Percentiles rank a stretch among this genome's conserved stretches.
These are phyloP conservation scores for Mycena rebaudengoi DNA, from an alignment of 768 basidiomycete species.

Conservation along the genomic window DNA sequence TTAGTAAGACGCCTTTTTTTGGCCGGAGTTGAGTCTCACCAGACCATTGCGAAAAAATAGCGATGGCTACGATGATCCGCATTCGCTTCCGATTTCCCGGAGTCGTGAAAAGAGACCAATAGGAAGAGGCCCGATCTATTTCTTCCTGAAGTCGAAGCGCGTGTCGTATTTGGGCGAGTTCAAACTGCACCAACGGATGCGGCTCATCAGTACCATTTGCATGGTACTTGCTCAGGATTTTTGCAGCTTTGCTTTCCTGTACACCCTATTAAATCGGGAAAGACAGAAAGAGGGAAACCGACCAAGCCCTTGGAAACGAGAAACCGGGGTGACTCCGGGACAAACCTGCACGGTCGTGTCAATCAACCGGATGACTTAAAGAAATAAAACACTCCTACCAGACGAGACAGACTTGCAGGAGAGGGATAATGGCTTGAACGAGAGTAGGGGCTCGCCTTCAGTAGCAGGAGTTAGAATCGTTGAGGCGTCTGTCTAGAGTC, in stretches of 20 bases:
- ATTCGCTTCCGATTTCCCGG: conserved; percentile 76
- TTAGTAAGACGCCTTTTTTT: no score
- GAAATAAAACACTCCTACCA: conserved; percentile 51
- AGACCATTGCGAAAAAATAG: conserved; percentile 80
- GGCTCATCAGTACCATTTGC: conserved; percentile 65
- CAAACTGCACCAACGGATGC: conserved; percentile 65
- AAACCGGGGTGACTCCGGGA: conserved; percentile 76
- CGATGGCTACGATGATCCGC: conserved; percentile 71
- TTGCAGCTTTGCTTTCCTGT: conserved; percentile 65
- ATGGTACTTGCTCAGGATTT: conserved; percentile 76
- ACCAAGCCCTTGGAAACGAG: conserved; percentile 69
- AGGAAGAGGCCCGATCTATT: conserved; percentile 56
- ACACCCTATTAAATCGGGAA: background rate
- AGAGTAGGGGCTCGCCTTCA: conserved; percentile 71
- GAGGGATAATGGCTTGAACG: conserved; percentile 65
- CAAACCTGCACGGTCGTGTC: conserved; percentile 51
- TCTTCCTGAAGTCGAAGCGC: conserved; percentile 72
- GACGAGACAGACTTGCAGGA: conserved; percentile 61
- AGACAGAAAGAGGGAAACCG: conserved; percentile 22
- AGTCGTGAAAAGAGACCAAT: conserved; percentile 61
- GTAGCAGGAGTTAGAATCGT: no score
- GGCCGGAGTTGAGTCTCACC: no score
- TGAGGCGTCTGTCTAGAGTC: no score
- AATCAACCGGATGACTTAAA: background rate
- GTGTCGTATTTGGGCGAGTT: conserved; percentile 74